Conservation (phyloP, 1,284 basidiomycete genomes). For the Anthracocystis walkeri region DNA sequence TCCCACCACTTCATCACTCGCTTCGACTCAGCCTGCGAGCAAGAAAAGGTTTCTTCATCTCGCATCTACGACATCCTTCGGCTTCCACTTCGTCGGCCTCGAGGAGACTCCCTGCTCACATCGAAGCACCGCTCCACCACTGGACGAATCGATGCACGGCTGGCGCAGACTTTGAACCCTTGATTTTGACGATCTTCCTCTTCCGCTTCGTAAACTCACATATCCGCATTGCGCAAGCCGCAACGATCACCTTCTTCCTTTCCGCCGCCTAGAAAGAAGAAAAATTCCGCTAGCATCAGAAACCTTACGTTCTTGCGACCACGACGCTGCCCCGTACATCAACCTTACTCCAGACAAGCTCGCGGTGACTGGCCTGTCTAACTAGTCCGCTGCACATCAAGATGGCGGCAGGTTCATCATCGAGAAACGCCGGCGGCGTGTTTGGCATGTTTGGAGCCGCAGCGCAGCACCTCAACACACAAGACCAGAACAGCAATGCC, state of each 20-base stretch:
- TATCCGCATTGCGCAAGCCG: background rate
- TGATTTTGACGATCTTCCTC: background rate
- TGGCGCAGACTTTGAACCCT: background rate
- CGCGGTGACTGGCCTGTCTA: background rate
- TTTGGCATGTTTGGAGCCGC: constrained; percentile 64
- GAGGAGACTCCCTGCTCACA: too few species aligned
- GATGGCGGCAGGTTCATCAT: constrained; percentile 37
- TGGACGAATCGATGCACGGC: background rate
- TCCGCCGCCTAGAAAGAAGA: background rate
- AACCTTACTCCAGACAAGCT: background rate
- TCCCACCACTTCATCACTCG: constrained; percentile 8
- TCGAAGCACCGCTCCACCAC: background rate
- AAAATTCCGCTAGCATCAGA: background rate
- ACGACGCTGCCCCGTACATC: background rate
- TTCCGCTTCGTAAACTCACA: background rate
- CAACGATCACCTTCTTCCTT: background rate
- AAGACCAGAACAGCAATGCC: constrained; percentile 20
- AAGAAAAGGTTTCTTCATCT: background rate
- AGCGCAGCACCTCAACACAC: constrained; percentile 45
- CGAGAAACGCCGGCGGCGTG: constrained; percentile 37
- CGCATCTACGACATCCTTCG: background rate
- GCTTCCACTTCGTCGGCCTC: background rate
- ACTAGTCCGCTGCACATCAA: background rate
- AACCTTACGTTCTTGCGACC: background rate
- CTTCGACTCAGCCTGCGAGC: constrained; percentile 4